Conservation (phyloP, 108 stramenopile genomes). For the Nitzschia putrida region DNA sequence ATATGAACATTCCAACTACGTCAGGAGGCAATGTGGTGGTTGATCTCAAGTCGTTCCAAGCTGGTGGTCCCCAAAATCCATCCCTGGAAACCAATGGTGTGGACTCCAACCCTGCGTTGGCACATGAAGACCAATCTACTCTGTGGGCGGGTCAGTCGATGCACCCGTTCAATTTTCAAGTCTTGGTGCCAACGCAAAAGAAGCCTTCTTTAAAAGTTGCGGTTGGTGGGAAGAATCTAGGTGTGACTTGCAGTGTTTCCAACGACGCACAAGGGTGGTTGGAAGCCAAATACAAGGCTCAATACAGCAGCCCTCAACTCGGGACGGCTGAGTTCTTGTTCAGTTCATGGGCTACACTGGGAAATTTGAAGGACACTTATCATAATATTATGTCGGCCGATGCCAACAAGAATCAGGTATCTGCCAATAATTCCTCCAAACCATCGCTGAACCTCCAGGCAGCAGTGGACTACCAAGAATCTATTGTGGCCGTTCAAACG, state of each 20-base stretch:
- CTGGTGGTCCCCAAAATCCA: neutral
- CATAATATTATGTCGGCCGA: neutral
- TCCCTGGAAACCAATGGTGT: neutral
- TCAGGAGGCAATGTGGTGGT: conserved; percentile 7
- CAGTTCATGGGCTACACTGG: conserved; percentile 14
- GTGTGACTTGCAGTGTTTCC: neutral
- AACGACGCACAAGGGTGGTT: neutral
- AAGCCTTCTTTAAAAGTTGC: neutral
- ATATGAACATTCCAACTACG: conserved; percentile 21
- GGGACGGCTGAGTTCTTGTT: conserved; percentile 4
- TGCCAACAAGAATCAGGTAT: neutral
- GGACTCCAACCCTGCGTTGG: neutral
- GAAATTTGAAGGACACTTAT: neutral
- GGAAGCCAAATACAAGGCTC: neutral
- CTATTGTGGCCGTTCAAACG: conserved; percentile 27
- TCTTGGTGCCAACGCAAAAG: neutral
- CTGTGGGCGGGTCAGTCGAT: neutral
- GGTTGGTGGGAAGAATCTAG: neutral
- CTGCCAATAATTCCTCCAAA: neutral
- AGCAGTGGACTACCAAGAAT: conserved; percentile 29
- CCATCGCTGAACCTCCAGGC: conserved; percentile 20
- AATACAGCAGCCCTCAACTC: neutral
- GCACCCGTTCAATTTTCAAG: neutral
- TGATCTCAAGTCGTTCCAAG: neutral
- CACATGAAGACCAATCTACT: neutral